Base-by-base conservation (phyloP, 129 eudicot species). In the Heracleum sosnowskyi region DNA sequence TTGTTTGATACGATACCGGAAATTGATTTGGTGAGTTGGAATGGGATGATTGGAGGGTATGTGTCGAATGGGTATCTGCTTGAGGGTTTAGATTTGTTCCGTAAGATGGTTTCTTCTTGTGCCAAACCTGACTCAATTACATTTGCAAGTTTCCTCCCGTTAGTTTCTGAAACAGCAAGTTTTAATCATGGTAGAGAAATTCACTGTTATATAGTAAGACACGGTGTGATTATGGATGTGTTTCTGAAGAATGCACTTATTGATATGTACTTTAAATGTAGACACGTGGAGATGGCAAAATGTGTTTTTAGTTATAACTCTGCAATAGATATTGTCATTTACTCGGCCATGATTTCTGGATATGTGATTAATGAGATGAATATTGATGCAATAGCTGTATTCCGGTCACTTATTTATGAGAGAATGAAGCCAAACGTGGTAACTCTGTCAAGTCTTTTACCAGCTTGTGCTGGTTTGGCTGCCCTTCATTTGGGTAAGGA, bases 261-360 rank as follows among this genome's bases (percentile, higher is more conserved):
- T 33, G 96, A 95, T 81, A 88, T 90, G 97, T 95, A 95, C 82
- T 88, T 90, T 26, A 91, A 95, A 85, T 91, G 90, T 83, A 86
- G 82, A 83, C 51, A 84, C 26, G 89, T 86, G 40, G 81, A 84
- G 60, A 80, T 82, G 90, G 93, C 96, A 55, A 44, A 69, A 66
- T 80, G 86, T 37, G 87, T 87, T 72, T 95, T 88, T 72, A 69
- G 45, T 35, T 75, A 44, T 75, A 78, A 51, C 83, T 24, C 81
- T 40, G 81, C 79, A 2, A 68, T 85, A 76, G 96, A 95, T 75
- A 80, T 87, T 22, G 96, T 95, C 76, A 88, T 90, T 70, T 95
- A 93, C 81, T 87, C 96, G 24, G 87, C 94, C 69, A 89, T 95
- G 93, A 91, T 91, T 77, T 91, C 98, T 4, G 93, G 96, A 31